Percentiles rank a stretch among this genome's conserved stretches.
Conservation (phyloP, 192 early-diverging fungal genomes). For the Coemansia interrupta region DNA sequence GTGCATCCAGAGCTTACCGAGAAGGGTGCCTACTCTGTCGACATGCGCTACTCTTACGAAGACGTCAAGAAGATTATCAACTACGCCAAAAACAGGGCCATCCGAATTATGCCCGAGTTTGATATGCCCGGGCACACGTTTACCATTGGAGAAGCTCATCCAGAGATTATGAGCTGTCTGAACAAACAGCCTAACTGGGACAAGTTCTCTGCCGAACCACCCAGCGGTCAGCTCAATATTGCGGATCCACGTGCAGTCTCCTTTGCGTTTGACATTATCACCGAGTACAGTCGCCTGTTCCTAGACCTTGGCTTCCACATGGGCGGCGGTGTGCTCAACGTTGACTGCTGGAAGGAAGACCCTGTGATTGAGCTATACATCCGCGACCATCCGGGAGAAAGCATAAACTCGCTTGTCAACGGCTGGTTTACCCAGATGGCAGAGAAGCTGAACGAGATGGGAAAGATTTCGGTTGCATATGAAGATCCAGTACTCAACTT, state of each 20-base stretch:
- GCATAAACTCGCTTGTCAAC: slow-evolving; percentile 32
- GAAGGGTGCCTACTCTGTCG: slow-evolving; percentile 63
- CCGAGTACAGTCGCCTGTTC: slow-evolving; percentile 66
- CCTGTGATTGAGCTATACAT: slow-evolving; percentile 42
- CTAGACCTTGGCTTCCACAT: slow-evolving; percentile 68
- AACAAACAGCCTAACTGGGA: slow-evolving; percentile 62
- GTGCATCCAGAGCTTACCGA: slow-evolving; percentile 60
- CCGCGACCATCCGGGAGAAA: slow-evolving; percentile 48
- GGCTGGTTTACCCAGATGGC: slow-evolving; percentile 37
- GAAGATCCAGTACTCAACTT: slow-evolving; percentile 64
- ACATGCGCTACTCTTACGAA: slow-evolving; percentile 66
- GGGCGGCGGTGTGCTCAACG: slow-evolving; percentile 68
- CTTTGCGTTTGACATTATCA: slow-evolving; percentile 62
- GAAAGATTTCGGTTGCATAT: slow-evolving; percentile 69
- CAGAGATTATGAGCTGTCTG: slow-evolving; percentile 61
- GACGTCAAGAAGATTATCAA: slow-evolving; percentile 69
- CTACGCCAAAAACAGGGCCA: slow-evolving; percentile 70
- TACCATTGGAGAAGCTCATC: slow-evolving; percentile 55
- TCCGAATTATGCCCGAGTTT: slow-evolving; percentile 86
- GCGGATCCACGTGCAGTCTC: slow-evolving; percentile 61
- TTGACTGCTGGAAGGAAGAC: slow-evolving; percentile 65
- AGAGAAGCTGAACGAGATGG: slow-evolving; percentile 53
- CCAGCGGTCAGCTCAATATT: slow-evolving; percentile 79
- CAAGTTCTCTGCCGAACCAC: slow-evolving; percentile 64
- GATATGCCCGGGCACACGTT: slow-evolving; percentile 79